Percentiles rank a stretch among this genome's conserved stretches.
Conservation (phyloP, 1,284 basidiomycete species). For the Ustilago cynodontis region DNA sequence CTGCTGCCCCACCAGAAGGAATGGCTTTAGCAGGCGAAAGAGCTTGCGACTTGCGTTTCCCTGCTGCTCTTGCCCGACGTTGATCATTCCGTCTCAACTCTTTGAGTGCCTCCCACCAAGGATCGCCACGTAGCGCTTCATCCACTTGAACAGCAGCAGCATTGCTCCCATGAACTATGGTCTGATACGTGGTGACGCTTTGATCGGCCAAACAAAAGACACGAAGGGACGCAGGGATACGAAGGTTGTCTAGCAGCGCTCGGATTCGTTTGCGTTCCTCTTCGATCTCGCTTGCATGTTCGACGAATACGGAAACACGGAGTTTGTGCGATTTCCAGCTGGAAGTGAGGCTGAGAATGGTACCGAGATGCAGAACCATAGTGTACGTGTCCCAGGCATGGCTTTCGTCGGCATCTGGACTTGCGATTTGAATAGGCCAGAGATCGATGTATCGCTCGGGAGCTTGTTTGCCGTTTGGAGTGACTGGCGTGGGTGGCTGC, state of each 20-base stretch:
- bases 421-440: slow-evolving; percentile 69
- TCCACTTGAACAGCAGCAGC: slow-evolving; percentile 48
- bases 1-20: slow-evolving; percentile 7
- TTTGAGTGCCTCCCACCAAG: slow-evolving; percentile 68
- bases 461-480: slow-evolving; percentile 20
- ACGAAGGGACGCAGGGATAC: slow-evolving; percentile 66
- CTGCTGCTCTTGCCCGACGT: slow-evolving; percentile 47
- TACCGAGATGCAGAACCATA: slow-evolving; percentile 69
- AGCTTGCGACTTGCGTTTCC: slow-evolving; percentile 50
- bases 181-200: slow-evolving; percentile 61
- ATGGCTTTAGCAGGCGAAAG: slow-evolving; percentile 43
- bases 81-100: slow-evolving; percentile 62
- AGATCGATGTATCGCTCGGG: slow-evolving; percentile 64
- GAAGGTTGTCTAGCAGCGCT: slow-evolving; percentile 66
- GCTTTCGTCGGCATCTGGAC: slow-evolving; percentile 52
- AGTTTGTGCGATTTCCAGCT: slow-evolving; percentile 68
- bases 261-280: slow-evolving; percentile 63
- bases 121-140: slow-evolving; percentile 59
- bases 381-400: slow-evolving; percentile 70
- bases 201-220: slow-evolving; percentile 64
- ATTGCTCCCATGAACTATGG: slow-evolving; percentile 63
- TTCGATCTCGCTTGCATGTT: slow-evolving; percentile 62
- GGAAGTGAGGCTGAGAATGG: slow-evolving; percentile 67
- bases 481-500: slow-evolving; percentile 46
- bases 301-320: slow-evolving; percentile 68